phyloP scores from a whole-genome alignment of 2,329 filamentous ascomycete species.

The Penicillium sp. region DNA sequence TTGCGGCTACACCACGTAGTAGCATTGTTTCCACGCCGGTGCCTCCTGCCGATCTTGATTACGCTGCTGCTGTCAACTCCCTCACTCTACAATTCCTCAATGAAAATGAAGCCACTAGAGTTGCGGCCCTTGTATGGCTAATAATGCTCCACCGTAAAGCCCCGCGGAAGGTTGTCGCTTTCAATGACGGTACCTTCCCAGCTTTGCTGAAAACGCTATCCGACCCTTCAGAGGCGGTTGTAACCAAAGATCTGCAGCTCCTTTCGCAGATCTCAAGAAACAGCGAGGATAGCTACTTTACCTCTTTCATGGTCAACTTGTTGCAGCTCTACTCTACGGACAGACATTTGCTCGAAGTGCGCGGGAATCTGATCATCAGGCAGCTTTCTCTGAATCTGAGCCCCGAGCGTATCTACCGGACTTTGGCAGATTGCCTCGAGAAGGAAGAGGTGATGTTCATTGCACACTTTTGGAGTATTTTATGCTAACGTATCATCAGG shows the following conservation, averaged over 20 bases:
- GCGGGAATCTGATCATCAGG: constrained; percentile 93
- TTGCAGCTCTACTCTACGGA: constrained; percentile 95
- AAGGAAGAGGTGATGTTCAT: constrained; percentile 67
- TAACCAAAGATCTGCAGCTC: constrained; percentile 88
- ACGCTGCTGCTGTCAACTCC: constrained; percentile 89
- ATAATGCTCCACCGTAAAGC: constrained; percentile 98
- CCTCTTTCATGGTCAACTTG: constrained; percentile 96
- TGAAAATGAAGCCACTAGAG: constrained; percentile 91
- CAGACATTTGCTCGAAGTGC: constrained; percentile 80
- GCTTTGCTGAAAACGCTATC: constrained; percentile 94
- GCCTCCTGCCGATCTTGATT: constrained; percentile 72
- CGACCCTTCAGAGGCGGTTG: constrained; percentile 91
- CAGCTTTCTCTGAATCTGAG: constrained; percentile 91
- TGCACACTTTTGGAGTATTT: not conserved
- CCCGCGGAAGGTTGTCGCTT: constrained; percentile 85
- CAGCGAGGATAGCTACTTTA: constrained; percentile 95
- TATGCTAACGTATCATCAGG: constrained; percentile 43
- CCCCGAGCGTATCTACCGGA: constrained; percentile 92
- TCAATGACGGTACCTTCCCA: constrained; percentile 96
- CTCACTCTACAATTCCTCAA: constrained; percentile 92
- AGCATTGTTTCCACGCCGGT: constrained; percentile 47
- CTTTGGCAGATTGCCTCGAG: constrained; percentile 91
- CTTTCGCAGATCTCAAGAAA: constrained; percentile 95
- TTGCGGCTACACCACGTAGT: constrained; percentile 47
- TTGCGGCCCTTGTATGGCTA: constrained; percentile 90